A percentile compares a stretch with the other conserved stretches of the same genome.
These are phyloP conservation scores for Nitzschia sp. DNA, from an alignment of 108 stramenopile genomes.

Conservation along the genomic window DNA sequence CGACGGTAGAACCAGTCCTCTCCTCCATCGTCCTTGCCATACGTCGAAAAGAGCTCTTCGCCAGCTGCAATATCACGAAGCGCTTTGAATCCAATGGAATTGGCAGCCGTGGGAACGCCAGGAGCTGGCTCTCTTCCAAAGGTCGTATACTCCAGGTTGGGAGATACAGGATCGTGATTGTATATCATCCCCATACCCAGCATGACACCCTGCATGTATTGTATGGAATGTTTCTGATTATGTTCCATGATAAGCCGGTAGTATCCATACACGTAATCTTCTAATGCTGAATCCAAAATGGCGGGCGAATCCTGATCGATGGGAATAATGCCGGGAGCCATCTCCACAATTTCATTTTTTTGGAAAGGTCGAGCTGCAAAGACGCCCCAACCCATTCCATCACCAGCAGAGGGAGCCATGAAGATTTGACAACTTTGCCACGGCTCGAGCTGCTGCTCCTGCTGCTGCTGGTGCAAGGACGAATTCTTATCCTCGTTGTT, in stretches of 20 bases:
- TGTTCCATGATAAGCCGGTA: not conserved
- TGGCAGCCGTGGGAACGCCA: constrained; percentile 10
- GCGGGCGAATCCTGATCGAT: constrained; percentile 11
- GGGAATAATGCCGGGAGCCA: constrained; percentile 35
- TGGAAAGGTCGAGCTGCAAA: constrained; percentile 39
- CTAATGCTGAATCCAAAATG: constrained; percentile 26
- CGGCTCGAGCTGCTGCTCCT: not conserved
- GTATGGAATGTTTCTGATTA: not conserved
- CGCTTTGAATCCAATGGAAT: constrained; percentile 37
- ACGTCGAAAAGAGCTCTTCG: constrained; percentile 44
- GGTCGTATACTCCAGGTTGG: constrained; percentile 33
- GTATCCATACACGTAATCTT: constrained; percentile 51
- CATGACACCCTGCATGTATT: constrained; percentile 20
- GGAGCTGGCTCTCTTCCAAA: constrained; percentile 34
- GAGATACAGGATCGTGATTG: constrained; percentile 40
- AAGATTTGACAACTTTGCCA: constrained; percentile 33
- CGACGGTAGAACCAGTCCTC: constrained; percentile 31
- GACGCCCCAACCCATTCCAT: constrained; percentile 41
- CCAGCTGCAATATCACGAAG: constrained; percentile 31
- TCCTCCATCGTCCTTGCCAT: constrained; percentile 21
- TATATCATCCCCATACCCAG: constrained; percentile 40
- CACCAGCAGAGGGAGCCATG: constrained; percentile 33
- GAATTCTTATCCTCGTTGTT: not conserved
- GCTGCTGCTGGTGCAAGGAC: too few relatives aligned
- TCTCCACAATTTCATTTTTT: constrained; percentile 39